Evolutionary conservation across 495 filamentous ascomycete species (phyloP).

Genomic region (Sphaerosporella brunnea): DNA sequence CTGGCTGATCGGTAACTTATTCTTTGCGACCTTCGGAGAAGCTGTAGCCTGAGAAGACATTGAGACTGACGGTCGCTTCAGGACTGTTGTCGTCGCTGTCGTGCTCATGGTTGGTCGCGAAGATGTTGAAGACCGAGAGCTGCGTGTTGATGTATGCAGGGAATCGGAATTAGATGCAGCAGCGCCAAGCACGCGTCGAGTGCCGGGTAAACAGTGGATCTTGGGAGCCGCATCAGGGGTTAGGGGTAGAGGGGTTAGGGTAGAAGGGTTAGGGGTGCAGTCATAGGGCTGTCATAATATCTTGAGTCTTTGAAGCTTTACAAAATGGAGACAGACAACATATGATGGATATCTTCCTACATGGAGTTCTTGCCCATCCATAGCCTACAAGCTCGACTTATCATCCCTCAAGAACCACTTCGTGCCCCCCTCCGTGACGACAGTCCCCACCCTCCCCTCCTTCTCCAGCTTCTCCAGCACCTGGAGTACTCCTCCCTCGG

Average conservation of each 20-base stretch:
- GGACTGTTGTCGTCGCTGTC: not conserved
- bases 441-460: conserved; percentile 43
- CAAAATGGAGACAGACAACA: too few species aligned
- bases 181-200: too few species aligned
- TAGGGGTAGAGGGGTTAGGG: too few species aligned
- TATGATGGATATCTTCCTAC: not conserved
- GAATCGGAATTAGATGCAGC: too few species aligned
- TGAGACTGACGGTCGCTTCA: conserved; percentile 3
- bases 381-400: conserved; percentile 25
- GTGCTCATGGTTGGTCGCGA: not conserved
- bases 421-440: conserved; percentile 36
- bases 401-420: conserved; percentile 28
- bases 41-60: conserved; percentile 2
- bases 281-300: too few species aligned
- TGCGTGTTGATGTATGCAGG: too few species aligned
- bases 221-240: too few species aligned
- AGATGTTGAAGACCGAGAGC: not conserved
- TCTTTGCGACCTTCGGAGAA: conserved; percentile 7
- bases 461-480: conserved; percentile 50
- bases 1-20: conserved; percentile 1
- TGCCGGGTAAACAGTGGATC: too few species aligned
- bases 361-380: not conserved
- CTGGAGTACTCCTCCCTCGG: conserved; percentile 47
- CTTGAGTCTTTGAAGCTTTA: too few species aligned
- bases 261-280: too few species aligned